These are phyloP conservation scores for Saturnispora sanitii DNA, from an alignment of 805 yeast species.

Conservation along the genomic window DNA sequence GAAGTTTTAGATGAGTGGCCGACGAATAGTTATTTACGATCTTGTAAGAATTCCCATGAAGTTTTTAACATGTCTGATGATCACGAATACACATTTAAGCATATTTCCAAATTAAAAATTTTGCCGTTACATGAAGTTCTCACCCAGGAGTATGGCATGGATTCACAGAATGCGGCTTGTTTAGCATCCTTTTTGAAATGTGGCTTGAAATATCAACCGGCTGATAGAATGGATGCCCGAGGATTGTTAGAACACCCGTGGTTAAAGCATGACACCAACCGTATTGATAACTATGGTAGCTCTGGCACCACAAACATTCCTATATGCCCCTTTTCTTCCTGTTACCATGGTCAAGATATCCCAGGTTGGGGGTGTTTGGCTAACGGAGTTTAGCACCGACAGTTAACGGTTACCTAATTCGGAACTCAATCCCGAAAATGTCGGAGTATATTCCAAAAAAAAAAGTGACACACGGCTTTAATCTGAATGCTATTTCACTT, in stretches of 20 bases:
- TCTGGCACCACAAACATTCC: constrained; percentile 24
- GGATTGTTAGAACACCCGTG: constrained; percentile 45
- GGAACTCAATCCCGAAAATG: too few relatives aligned
- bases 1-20: constrained; percentile 37
- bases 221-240: constrained; percentile 44
- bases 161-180: constrained; percentile 28
- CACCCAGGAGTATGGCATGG: constrained; percentile 39
- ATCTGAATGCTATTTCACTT: too few relatives aligned
- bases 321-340: too few relatives aligned
- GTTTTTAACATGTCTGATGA: constrained; percentile 32
- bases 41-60: constrained; percentile 31
- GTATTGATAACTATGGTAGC: constrained; percentile 18
- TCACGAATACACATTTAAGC: constrained; percentile 29
- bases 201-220: constrained; percentile 41
- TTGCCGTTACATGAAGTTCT: constrained; percentile 44
- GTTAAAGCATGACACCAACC: constrained; percentile 26
- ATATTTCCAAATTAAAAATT: constrained; percentile 38
- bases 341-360: constrained; percentile 29
- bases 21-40: constrained; percentile 29
- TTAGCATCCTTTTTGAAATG: constrained; percentile 39
- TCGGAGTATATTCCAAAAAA: too few relatives aligned
- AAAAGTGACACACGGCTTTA: neutral
- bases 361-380: constrained; percentile 17
- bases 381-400: too few relatives aligned
- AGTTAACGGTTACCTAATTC: too few relatives aligned